Base-by-base conservation (phyloP, 1,284 basidiomycete genomes). In the Cryptococcus sp. region DNA sequence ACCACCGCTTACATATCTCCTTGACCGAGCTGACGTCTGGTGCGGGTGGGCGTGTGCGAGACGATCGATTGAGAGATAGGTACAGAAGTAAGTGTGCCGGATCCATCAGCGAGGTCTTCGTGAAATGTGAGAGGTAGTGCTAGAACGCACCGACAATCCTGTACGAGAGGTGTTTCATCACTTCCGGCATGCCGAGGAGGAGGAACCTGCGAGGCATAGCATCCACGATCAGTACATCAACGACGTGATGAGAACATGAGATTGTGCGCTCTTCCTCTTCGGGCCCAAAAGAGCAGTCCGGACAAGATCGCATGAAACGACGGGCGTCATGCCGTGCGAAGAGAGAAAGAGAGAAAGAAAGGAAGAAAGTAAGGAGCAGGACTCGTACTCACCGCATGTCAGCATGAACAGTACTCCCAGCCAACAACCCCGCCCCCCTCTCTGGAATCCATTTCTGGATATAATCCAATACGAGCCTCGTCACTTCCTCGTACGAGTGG, bases 321-420 rank as follows among this genome's bases (percentile, higher is more conserved):
- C n/a, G n/a, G n/a, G n/a, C n/a, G n/a, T n/a, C n/a, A n/a, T n/a
- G n/a, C n/a, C n/a, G n/a, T n/a, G n/a, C n/a, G n/a, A n/a, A n/a
- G n/a, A n/a, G n/a, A n/a, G n/a, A n/a, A n/a, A n/a, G n/a, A n/a
- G n/a, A n/a, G n/a, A n/a, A n/a, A n/a, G n/a, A n/a, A n/a, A n/a
- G n/a, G n/a, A n/a, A n/a, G n/a, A 49, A 23, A 50, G 16, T 5
- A 6, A 54, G 19, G 25, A 13, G n/a, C 31, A 38, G 23, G 25
- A 44, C 3, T 35, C 41, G 25, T 22, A 64, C 70, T 52, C 51
- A 80, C 73, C 76, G 61, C 64, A 74, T 73, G 67, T 83, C 82
- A 3, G 81, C 81, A 67, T 82, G 82, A 0, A 83, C 82, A 0
- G 78, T 75, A 66, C 77, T 81, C 1, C 82, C 82, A 1, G 82